Conservation (phyloP, 768 basidiomycete genomes). For the Amanita inopinata region DNA sequence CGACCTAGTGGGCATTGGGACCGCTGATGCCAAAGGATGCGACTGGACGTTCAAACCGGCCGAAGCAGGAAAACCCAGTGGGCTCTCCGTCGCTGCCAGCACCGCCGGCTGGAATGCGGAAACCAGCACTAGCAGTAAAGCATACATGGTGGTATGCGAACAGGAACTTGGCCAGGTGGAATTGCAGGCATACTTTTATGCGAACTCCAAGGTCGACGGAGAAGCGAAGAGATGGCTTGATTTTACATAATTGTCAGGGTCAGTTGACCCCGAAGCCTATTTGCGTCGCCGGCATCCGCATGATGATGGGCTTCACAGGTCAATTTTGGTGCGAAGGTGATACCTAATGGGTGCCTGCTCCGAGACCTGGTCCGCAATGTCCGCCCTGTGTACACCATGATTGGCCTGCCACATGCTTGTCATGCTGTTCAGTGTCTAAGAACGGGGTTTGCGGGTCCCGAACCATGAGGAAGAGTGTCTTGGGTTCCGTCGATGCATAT, state of each 20-base stretch:
- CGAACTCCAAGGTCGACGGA: background rate
- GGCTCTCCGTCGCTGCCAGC: constrained; percentile 9
- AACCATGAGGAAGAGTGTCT: too few species aligned
- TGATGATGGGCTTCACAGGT: background rate
- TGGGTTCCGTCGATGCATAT: too few species aligned
- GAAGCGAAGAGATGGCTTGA: background rate
- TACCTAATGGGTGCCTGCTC: too few species aligned
- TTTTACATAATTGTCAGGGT: constrained; percentile 3
- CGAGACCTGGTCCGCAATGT: too few species aligned
- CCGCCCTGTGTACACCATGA: too few species aligned
- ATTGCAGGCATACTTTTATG: background rate
- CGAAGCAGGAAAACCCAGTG: background rate
- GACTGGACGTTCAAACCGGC: background rate
- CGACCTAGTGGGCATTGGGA: constrained; percentile 12
- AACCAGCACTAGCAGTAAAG: constrained; percentile 3
- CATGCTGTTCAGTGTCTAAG: too few species aligned
- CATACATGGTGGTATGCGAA: constrained; percentile 1
- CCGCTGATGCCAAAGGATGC: background rate
- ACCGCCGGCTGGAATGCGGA: background rate
- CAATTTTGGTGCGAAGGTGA: too few species aligned
- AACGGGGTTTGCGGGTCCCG: too few species aligned
- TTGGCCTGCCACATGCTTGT: too few species aligned
- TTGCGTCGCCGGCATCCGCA: background rate
- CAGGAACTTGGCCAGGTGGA: background rate
- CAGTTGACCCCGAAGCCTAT: background rate